Percentiles rank a stretch among this genome's conserved stretches.
These are phyloP conservation scores for Linnemannia hyalina DNA, from an alignment of 192 early-diverging fungal genomes.

Conservation along the genomic window DNA sequence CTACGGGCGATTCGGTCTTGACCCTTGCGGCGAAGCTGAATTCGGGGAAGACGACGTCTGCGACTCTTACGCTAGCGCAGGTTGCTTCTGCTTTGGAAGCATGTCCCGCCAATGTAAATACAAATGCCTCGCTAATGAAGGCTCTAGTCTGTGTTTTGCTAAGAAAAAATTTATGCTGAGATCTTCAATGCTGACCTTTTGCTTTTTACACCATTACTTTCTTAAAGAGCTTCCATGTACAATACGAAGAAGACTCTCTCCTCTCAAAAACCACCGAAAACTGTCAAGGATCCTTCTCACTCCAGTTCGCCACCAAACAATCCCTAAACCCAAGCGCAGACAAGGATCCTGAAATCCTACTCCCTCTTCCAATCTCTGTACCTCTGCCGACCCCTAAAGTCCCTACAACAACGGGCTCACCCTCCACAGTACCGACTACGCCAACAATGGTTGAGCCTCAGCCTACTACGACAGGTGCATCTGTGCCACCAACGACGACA, in stretches of 20 bases:
- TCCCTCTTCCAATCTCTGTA: not conserved
- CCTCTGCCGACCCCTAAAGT: not conserved
- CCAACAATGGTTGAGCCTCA: not conserved
- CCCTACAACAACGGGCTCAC: not conserved
- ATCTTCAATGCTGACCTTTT: not conserved
- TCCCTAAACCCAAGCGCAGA: not conserved
- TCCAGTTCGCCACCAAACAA: not conserved
- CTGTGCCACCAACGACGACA: not conserved
- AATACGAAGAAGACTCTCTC: slow-evolving; percentile 8
- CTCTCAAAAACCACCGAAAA: not conserved
- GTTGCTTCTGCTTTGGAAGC: slow-evolving; percentile 8
- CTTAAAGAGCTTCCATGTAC: slow-evolving; percentile 16
- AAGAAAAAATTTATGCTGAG: not conserved
- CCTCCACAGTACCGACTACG: not conserved
- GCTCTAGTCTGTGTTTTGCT: not conserved
- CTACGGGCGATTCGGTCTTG: not conserved
- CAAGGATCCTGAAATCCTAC: not conserved
- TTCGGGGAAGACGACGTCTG: not conserved
- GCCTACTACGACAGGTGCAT: not conserved
- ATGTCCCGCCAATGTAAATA: slow-evolving; percentile 39
- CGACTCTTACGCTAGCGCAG: not conserved
- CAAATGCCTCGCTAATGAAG: too few species aligned
- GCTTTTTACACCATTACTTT: not conserved
- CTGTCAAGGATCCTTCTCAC: slow-evolving; percentile 8
- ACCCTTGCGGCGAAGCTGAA: slow-evolving; percentile 2